phyloP scores from a whole-genome alignment of 768 basidiomycete species.

The Sistotremastrum niveocremeum region DNA sequence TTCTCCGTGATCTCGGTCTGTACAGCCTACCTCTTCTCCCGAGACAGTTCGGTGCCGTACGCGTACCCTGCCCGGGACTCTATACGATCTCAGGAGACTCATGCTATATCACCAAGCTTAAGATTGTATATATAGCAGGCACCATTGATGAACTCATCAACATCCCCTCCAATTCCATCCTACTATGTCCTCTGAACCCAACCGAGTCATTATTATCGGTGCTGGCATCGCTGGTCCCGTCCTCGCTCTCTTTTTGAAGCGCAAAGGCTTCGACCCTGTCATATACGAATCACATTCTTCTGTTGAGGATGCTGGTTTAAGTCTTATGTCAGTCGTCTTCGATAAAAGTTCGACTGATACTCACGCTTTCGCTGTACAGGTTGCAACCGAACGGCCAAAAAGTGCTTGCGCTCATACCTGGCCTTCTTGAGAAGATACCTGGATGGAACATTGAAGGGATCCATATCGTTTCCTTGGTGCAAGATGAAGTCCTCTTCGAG shows the following conservation, averaged over 20 bases:
- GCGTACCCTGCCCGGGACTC: too few relatives aligned
- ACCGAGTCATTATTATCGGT: slow-evolving; percentile 22
- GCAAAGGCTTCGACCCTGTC: slow-evolving; percentile 24
- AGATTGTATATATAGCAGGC: too few relatives aligned
- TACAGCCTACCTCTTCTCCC: too few relatives aligned
- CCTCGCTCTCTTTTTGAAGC: slow-evolving; percentile 24
- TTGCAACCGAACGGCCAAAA: slow-evolving; percentile 17
- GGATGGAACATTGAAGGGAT: slow-evolving; percentile 9
- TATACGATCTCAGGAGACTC: too few relatives aligned
- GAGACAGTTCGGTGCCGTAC: too few relatives aligned
- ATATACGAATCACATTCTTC: slow-evolving; percentile 19
- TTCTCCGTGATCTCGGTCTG: too few relatives aligned
- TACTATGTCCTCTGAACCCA: neutral
- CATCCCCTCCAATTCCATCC: too few relatives aligned
- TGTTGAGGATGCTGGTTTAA: slow-evolving; percentile 16
- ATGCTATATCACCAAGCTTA: too few relatives aligned
- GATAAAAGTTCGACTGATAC: neutral
- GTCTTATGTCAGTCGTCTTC: slow-evolving; percentile 17
- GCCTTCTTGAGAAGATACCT: slow-evolving; percentile 13
- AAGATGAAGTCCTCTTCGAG: slow-evolving; percentile 16
- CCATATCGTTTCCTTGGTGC: slow-evolving; percentile 9
- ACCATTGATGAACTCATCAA: too few relatives aligned
- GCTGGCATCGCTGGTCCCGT: slow-evolving; percentile 27
- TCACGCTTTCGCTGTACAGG: slow-evolving; percentile 6
- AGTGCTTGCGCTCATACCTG: slow-evolving; percentile 16